Evolutionary conservation across 345 rosid genomes (phyloP).

Genomic region (Brassica juncea): DNA sequence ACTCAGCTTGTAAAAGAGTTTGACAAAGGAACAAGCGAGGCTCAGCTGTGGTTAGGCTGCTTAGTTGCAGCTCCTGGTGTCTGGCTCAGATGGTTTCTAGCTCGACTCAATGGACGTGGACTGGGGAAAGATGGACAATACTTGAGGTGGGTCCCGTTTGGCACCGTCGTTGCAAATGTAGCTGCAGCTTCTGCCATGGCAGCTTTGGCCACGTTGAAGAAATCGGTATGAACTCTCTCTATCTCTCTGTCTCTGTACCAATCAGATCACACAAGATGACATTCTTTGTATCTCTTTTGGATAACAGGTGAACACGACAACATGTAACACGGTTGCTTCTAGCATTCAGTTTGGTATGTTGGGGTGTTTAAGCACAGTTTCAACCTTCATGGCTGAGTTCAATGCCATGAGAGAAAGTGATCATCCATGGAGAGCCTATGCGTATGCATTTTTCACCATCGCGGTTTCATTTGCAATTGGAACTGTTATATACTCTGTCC

Average conservation of each 20-base stretch:
- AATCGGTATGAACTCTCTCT: constrained; percentile 49
- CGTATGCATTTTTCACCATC: constrained; percentile 56
- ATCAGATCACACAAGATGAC: constrained; percentile 5
- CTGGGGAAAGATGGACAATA: constrained; percentile 54
- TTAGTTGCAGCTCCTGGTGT: constrained; percentile 76
- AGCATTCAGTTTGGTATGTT: constrained; percentile 77
- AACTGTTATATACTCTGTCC: constrained; percentile 55
- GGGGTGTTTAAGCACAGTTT: constrained; percentile 88
- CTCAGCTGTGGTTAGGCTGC: constrained; percentile 85
- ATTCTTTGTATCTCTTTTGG: constrained; percentile 5
- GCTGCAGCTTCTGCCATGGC: constrained; percentile 83
- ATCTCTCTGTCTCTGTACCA: constrained; percentile 1
- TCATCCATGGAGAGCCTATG: constrained; percentile 74
- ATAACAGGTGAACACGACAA: constrained; percentile 57
- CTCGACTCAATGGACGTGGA: constrained; percentile 80
- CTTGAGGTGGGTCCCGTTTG: constrained; percentile 88
- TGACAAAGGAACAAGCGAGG: constrained; percentile 46
- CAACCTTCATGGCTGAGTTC: constrained; percentile 89
- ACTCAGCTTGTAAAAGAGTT: constrained; percentile 52
- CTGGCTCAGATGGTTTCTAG: constrained; percentile 96
- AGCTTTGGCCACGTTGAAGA: constrained; percentile 60
- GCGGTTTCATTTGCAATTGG: constrained; percentile 55
- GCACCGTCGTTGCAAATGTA: constrained; percentile 81
- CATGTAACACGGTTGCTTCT: constrained; percentile 49
- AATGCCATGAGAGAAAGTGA: constrained; percentile 77